Evolutionary conservation across 106 monocot genomes (phyloP).

Genomic region (Xerophyta viscosa): DNA sequence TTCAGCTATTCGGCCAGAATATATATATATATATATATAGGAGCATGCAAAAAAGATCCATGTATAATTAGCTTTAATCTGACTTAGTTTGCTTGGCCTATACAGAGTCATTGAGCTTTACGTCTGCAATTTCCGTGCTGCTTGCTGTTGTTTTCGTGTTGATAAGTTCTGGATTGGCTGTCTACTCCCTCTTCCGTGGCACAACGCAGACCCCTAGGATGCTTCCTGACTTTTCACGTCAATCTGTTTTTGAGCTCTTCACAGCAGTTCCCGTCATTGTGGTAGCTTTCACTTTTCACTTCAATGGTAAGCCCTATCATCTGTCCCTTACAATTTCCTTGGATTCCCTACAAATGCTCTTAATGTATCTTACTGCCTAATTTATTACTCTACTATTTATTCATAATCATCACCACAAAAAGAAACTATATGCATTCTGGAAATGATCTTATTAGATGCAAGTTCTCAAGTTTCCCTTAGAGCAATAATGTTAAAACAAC

Average conservation of each 20-base stretch:
- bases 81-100: background rate
- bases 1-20: no score
- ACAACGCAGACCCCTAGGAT: conserved; percentile 39
- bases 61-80: no score
- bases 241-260: conserved; percentile 66
- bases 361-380: no score
- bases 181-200: conserved; percentile 51
- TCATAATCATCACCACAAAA: no score
- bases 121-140: conserved; percentile 74
- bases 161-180: conserved; percentile 64
- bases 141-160: conserved; percentile 72
- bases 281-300: conserved; percentile 94
- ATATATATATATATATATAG: background rate
- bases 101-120: conserved; percentile 76
- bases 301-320: conserved; percentile 87
- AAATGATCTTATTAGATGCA: no score
- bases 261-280: conserved; percentile 86
- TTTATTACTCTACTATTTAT: no score
- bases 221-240: conserved; percentile 42
- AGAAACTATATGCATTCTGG: no score
- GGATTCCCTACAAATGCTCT: no score
- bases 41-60: background rate
- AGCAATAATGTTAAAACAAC: no score
- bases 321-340: no score
- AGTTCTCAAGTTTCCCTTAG: no score